phyloP scores from a whole-genome alignment of 2,329 filamentous ascomycete species.

The Leptodontidium sp. region DNA sequence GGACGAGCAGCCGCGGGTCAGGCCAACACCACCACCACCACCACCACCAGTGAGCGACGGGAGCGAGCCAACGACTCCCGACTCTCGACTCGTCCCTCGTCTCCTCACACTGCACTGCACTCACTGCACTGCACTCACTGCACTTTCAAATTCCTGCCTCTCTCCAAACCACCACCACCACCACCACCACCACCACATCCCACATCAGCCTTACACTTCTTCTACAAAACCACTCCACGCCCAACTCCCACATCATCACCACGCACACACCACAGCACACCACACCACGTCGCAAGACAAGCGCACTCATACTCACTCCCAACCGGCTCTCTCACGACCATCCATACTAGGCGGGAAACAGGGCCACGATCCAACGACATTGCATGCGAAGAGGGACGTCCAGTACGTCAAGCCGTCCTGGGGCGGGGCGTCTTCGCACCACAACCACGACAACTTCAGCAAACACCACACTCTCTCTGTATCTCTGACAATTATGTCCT shows the following conservation, averaged over 20 bases:
- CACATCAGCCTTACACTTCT: neutral
- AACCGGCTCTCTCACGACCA: neutral
- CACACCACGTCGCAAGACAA: neutral
- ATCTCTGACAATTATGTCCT: slow-evolving; percentile 27
- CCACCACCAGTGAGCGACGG: neutral
- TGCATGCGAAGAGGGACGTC: slow-evolving; percentile 31
- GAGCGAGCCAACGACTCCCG: neutral
- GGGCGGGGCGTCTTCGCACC: slow-evolving; percentile 29
- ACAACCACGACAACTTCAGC: slow-evolving; percentile 19
- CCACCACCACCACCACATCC: neutral
- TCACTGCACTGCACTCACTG: neutral
- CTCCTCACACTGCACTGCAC: neutral
- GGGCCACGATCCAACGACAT: slow-evolving; percentile 1
- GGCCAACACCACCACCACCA: neutral
- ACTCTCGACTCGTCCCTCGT: neutral
- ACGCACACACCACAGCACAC: neutral
- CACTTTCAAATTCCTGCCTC: neutral
- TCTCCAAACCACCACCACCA: neutral
- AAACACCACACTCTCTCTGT: slow-evolving; percentile 4
- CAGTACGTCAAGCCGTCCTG: slow-evolving; percentile 33
- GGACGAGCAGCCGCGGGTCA: neutral
- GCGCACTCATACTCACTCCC: neutral
- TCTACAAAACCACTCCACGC: neutral
- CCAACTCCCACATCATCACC: neutral
- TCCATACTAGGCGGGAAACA: slow-evolving; percentile 7